These are phyloP conservation scores for Picochlorum costavermella DNA, from an alignment of 139 green algal genomes.

Conservation along the genomic window DNA sequence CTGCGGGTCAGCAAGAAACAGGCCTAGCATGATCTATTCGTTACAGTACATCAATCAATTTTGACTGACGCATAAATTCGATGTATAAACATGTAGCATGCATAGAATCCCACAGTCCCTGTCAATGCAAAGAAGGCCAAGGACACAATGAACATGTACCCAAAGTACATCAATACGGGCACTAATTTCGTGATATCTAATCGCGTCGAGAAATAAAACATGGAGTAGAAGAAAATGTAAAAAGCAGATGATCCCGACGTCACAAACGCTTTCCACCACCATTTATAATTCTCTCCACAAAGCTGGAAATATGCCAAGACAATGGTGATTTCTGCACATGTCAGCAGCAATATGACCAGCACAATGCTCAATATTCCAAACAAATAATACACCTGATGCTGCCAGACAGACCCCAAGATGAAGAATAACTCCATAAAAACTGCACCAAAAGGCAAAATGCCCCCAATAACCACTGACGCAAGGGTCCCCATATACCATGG, in stretches of 20 bases:
- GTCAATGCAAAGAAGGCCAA: conserved; percentile 73
- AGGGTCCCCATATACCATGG: conserved; percentile 93
- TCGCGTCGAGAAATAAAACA: conserved; percentile 96
- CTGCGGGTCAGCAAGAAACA: conserved; percentile 36
- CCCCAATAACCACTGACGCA: conserved; percentile 86
- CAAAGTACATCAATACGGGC: conserved; percentile 51
- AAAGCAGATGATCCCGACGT: conserved; percentile 80
- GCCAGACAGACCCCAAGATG: conserved; percentile 98
- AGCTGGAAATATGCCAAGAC: conserved; percentile 98
- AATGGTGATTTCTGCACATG: conserved; percentile 97
- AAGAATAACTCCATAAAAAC: conserved; percentile 99
- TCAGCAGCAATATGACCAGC: conserved; percentile 93
- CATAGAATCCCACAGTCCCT: conserved; percentile 91
- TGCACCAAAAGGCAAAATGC: conserved; percentile 96
- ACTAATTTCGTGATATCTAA: conserved; percentile 91
- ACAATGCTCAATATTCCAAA: conserved; percentile 98
- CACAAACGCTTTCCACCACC: conserved; percentile 94
- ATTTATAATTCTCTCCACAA: conserved; percentile 86
- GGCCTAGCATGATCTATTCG: conserved; percentile 16
- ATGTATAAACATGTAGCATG: conserved; percentile 80
- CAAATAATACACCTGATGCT: conserved; percentile 89
- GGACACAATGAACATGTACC: conserved; percentile 92
- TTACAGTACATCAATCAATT: conserved; percentile 69
- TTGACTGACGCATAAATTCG: conserved; percentile 90
- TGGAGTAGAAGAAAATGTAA: conserved; percentile 95